Evolutionary conservation across 495 filamentous ascomycete genomes (phyloP), one percentile per base, ranked within the genome.

Genomic region (Xylaria telfairii): DNA sequence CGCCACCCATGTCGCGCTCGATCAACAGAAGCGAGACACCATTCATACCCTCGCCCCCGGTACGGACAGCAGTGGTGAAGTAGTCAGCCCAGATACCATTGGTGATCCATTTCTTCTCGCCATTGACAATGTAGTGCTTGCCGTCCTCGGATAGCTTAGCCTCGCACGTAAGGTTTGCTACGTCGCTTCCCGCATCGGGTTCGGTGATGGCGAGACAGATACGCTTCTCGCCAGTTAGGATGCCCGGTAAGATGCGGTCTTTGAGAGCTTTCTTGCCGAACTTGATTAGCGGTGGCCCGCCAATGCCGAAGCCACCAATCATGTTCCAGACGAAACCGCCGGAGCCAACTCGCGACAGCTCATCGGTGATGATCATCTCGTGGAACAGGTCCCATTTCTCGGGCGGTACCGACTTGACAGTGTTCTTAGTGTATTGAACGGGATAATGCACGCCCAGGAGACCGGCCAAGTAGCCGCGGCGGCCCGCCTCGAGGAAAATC

Each of bases 61-160:
- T 99, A 68, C 96, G 93, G 42, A 99, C 96, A 51, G 96, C 96
- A 42, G 92, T 93, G 65, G 96, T 98, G 86, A 99, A 99, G 83
- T 98, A 99, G 79, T 99, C 96, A 68, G 86, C 88, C 92, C 93
- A 98, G 71, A 97, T 88, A 75, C 96, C 96, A 84, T 99, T 98
- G 77, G 95, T 98, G 81, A 99, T 99, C 96, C 96, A 98, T 82
- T 99, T 99, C 90, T 99, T 98, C 88, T 98, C 96, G 51, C 96
- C 96, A 78, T 98, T 99, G 81, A 99, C 96, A 70, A 99, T 98
- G 81, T 96, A 99, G 81, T 98, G 93, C 87, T 98, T 99, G 77
- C 96, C 96, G 78, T 98, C 95, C 74, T 93, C 89, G 64, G 86
- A 90, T 53, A 97, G 91, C 84, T 96, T 97, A 34, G 96, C 96